Percentiles rank a stretch among this genome's conserved stretches.
Evolutionary conservation across 306 rosid genomes (phyloP).

Genomic region (Prinsepia uniflora): DNA sequence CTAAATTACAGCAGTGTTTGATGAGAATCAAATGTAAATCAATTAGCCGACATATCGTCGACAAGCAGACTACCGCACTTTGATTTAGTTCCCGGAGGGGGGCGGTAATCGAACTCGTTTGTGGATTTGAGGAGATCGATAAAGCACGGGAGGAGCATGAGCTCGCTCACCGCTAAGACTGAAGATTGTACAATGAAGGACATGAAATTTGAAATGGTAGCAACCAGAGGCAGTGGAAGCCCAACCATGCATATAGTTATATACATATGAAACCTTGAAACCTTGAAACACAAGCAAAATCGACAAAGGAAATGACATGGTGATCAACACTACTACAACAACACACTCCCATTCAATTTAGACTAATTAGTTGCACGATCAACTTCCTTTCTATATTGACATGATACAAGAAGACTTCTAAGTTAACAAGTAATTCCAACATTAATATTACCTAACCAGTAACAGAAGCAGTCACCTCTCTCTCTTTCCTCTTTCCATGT

Average conservation of each 20-base stretch:
- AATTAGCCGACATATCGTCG: too few species aligned
- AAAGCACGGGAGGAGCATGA: too few species aligned
- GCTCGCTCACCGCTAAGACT: too few species aligned
- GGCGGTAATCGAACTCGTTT: too few species aligned
- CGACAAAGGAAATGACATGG: constrained; percentile 28
- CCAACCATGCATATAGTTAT: constrained; percentile 21
- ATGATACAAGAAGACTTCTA: background rate
- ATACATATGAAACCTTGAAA: constrained; percentile 36
- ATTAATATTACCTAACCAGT: constrained; percentile 28
- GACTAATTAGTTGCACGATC: background rate
- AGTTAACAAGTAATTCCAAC: constrained; percentile 28
- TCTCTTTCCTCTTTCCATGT: constrained; percentile 20
- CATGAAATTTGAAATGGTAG: constrained; percentile 24
- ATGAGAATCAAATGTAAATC: too few species aligned
- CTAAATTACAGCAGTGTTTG: too few species aligned
- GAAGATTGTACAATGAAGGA: too few species aligned
- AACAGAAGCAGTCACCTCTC: constrained; percentile 18
- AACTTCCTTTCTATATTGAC: constrained; percentile 10
- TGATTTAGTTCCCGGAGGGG: too few species aligned
- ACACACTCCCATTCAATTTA: constrained; percentile 25
- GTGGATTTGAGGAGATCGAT: too few species aligned
- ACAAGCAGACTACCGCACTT: too few species aligned
- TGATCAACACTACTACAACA: constrained; percentile 32
- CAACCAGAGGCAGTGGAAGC: constrained; percentile 28
- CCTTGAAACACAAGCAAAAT: constrained; percentile 38